A percentile compares a stretch with the other conserved stretches of the same genome.
Evolutionary conservation across 106 monocot species (phyloP).

Genomic region (Dendrobium catenatum): DNA sequence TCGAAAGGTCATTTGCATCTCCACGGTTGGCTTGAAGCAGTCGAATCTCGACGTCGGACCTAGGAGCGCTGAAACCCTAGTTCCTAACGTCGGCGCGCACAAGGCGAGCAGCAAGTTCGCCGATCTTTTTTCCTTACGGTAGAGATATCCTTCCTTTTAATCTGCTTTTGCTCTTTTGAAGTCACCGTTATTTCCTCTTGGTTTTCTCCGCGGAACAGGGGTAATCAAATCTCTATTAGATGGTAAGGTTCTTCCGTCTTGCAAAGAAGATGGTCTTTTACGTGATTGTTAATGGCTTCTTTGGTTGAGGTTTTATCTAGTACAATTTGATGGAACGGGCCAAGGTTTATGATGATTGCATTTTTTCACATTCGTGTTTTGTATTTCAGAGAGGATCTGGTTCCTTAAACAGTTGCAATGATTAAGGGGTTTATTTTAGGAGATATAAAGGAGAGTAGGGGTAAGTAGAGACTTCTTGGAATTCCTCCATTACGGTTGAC

Average conservation of each 20-base stretch:
- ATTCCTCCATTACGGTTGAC: background rate
- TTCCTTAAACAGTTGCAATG: background rate
- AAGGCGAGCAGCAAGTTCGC: background rate
- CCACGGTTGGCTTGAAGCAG: background rate
- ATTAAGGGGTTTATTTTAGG: background rate
- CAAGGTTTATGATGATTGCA: background rate
- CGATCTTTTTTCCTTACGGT: background rate
- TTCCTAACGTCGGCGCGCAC: background rate
- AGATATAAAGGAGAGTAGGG: background rate
- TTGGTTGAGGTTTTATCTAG: background rate
- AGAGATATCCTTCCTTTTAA: background rate
- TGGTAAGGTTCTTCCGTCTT: too few species aligned
- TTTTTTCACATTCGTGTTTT: background rate
- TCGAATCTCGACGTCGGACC: background rate
- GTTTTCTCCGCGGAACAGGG: background rate
- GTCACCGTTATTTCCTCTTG: background rate
- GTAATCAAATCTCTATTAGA: background rate
- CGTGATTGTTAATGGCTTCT: background rate
- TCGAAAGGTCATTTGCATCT: background rate
- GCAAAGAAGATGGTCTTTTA: background rate
- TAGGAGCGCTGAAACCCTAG: background rate
- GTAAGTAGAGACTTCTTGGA: background rate
- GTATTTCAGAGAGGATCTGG: background rate
- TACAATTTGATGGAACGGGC: background rate
- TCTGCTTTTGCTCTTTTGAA: background rate